phyloP scores from a whole-genome alignment of 202 grass and related monocot genomes.

The Saccharum hybrid region DNA sequence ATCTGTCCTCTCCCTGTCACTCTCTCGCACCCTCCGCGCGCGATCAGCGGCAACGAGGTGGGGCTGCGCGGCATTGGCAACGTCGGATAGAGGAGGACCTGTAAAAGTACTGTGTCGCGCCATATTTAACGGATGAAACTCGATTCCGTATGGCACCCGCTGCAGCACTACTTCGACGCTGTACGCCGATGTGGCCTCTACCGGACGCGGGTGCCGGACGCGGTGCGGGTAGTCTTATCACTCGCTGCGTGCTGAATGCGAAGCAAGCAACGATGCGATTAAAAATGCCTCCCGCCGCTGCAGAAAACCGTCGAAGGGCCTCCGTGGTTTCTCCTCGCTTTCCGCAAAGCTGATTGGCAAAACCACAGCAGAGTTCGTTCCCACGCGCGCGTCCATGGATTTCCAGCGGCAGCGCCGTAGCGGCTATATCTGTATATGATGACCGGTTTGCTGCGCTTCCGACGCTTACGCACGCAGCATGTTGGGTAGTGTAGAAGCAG shows the following conservation, averaged over 20 bases:
- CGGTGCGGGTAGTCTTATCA: not conserved
- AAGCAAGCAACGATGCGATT: not conserved
- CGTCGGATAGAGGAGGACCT: no score
- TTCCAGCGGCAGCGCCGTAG: not conserved
- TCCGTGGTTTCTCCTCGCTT: conserved; percentile 43
- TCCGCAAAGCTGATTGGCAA: conserved; percentile 29
- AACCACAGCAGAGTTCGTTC: conserved; percentile 5
- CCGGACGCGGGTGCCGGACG: no score
- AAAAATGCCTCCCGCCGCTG: not conserved
- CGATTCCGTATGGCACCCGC: no score
- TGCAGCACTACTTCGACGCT: no score
- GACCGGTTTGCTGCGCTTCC: not conserved
- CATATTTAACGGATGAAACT: no score
- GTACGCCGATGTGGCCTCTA: no score
- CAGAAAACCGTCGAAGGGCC: conserved; percentile 43
- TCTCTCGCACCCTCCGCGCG: no score
- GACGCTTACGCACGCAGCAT: not conserved
- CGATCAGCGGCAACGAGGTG: no score
- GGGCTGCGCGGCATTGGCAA: no score
- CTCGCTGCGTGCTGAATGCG: not conserved
- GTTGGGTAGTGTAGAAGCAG: not conserved
- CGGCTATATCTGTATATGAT: not conserved
- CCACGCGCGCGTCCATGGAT: not conserved
- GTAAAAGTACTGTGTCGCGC: no score
- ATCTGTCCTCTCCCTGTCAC: no score